A percentile compares a stretch with the other conserved stretches of the same genome.
These are phyloP conservation scores for Colletotrichum eleusines DNA, from an alignment of 2,329 filamentous ascomycete genomes.

Conservation along the genomic window DNA sequence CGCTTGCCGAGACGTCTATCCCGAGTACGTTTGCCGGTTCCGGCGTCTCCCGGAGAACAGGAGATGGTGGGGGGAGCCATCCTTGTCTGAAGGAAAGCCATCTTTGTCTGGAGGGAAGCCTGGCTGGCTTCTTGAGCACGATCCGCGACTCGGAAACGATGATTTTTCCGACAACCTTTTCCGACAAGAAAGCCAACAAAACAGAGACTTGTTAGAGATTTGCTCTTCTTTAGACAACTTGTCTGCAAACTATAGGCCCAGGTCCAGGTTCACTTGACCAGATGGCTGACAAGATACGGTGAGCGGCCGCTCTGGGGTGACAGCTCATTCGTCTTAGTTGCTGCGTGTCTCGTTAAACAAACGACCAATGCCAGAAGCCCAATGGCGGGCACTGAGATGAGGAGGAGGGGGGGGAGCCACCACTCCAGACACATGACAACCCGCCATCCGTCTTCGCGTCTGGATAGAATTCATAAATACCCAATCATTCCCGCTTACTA, in stretches of 20 bases:
- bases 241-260: background rate
- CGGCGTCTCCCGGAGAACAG: background rate
- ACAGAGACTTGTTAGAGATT: background rate
- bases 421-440: slow-evolving; percentile 9
- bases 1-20: slow-evolving; percentile 20
- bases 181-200: background rate
- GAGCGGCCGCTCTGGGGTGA: slow-evolving; percentile 5
- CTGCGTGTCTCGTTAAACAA: background rate
- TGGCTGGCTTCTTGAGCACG: background rate
- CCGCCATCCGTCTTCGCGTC: background rate
- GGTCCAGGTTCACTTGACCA: background rate
- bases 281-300: background rate
- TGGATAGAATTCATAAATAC: background rate
- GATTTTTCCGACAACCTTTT: no score
- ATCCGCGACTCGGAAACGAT: background rate
- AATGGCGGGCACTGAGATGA: slow-evolving; percentile 21
- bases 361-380: slow-evolving; percentile 4
- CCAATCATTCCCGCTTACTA: slow-evolving; percentile 10
- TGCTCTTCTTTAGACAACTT: background rate
- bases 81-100: background rate
- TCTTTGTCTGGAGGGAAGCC: background rate
- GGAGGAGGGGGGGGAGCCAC: background rate
- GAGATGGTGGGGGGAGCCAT: background rate
- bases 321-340: slow-evolving; percentile 6
- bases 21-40: slow-evolving; percentile 17